Percentiles rank a stretch among this genome's conserved stretches.
Evolutionary conservation across 176 grass and related monocot genomes (phyloP).

Genomic region (Rhynchospora pubera): DNA sequence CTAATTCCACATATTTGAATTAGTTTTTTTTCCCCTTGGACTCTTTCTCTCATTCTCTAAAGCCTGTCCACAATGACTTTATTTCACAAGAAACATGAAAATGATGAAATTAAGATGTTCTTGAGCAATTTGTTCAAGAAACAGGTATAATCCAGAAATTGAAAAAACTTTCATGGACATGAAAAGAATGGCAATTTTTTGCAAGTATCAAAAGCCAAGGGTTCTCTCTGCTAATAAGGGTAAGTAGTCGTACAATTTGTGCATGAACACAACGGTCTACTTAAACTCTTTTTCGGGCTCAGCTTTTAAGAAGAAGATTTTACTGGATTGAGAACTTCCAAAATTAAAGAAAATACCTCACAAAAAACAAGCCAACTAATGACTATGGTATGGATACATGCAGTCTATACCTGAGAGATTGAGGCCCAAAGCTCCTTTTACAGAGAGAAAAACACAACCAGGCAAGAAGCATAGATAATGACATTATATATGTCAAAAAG

Average conservation of each 20-base stretch:
- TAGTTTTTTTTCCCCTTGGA: background rate
- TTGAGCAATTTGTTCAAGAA: background rate
- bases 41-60: conserved; percentile 1
- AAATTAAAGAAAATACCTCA: background rate
- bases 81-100: background rate
- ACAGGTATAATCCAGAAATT: background rate
- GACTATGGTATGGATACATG: background rate
- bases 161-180: background rate
- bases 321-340: background rate
- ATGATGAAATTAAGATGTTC: background rate
- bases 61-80: background rate
- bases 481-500: conserved; percentile 85
- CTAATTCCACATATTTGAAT: background rate
- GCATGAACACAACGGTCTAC: background rate
- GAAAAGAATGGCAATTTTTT: background rate
- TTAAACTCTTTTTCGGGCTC: background rate
- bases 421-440: conserved; percentile 35
- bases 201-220: background rate
- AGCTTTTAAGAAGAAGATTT: background rate
- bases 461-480: conserved; percentile 76
- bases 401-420: conserved; percentile 51
- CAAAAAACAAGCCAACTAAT: background rate
- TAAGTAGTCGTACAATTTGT: background rate
- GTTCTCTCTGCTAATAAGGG: background rate
- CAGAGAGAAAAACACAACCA: conserved; percentile 42